Evolutionary conservation across 305 asterid genomes (phyloP).

Genomic region (Fraxinus velutina): DNA sequence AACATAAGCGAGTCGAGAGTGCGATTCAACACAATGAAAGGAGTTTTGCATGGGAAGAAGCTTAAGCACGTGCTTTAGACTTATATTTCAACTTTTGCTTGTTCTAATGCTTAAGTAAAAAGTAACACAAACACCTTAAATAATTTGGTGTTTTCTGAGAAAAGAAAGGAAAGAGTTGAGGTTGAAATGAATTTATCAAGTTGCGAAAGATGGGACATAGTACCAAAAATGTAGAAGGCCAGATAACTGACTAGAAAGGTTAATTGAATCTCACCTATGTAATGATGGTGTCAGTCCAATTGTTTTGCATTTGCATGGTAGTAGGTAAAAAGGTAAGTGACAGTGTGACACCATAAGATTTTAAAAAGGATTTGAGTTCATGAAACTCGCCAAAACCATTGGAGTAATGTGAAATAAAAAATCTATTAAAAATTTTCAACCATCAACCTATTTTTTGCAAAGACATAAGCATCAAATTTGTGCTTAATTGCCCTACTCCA

Average conservation of each 20-base stretch:
- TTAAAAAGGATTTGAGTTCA: neutral
- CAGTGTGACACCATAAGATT: neutral
- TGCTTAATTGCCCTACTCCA: neutral
- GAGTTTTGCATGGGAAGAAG: neutral
- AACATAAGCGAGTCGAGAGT: neutral
- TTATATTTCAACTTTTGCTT: neutral
- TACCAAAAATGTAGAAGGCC: neutral
- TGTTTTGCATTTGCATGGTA: too few species aligned
- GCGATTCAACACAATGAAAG: neutral
- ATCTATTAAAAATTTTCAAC: neutral
- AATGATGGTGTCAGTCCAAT: too few species aligned
- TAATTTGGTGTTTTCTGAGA: neutral
- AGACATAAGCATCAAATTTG: neutral
- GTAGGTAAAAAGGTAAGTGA: neutral
- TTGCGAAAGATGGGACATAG: neutral
- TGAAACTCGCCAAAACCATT: neutral
- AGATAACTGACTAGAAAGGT: neutral
- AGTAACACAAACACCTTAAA: too few species aligned
- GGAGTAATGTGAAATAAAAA: neutral
- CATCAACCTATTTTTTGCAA: neutral
- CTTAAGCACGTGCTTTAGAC: neutral
- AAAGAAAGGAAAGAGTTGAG: neutral
- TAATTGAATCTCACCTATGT: too few species aligned
- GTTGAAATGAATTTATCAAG: neutral
- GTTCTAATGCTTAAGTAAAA: too few species aligned